phyloP scores from a whole-genome alignment of 2,329 filamentous ascomycete genomes.

The Phyllosticta capitalensis region DNA sequence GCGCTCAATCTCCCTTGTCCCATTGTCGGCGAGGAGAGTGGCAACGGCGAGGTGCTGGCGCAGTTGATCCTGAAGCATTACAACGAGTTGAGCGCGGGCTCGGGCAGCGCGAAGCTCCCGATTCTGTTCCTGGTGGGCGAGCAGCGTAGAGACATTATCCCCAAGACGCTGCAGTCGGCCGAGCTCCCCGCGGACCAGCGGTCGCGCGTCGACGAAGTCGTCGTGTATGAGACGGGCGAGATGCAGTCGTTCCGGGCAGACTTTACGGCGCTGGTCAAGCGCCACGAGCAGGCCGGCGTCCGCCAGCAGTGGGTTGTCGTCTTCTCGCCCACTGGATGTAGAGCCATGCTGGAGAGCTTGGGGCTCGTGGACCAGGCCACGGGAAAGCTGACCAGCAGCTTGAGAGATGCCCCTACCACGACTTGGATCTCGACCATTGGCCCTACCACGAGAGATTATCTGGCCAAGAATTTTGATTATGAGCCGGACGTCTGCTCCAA shows the following conservation, averaged over 20 bases:
- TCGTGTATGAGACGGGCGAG: constrained; percentile 79
- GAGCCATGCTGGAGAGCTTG: constrained; percentile 48
- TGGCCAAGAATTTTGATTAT: constrained; percentile 55
- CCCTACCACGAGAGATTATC: constrained; percentile 75
- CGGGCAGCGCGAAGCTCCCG: constrained; percentile 42
- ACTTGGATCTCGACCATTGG: constrained; percentile 80
- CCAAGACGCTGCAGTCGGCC: constrained; percentile 60
- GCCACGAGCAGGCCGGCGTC: constrained; percentile 30
- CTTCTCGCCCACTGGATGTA: constrained; percentile 54
- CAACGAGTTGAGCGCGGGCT: constrained; percentile 26
- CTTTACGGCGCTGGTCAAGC: constrained; percentile 46
- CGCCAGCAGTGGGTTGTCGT: constrained; percentile 62
- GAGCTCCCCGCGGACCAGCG: constrained; percentile 39
- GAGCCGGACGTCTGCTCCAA: constrained; percentile 72
- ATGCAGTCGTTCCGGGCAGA: constrained; percentile 67
- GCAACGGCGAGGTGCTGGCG: constrained; percentile 74
- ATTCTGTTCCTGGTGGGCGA: constrained; percentile 87
- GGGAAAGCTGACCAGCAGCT: constrained; percentile 22
- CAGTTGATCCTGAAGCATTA: constrained; percentile 74
- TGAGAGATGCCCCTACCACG: constrained; percentile 25
- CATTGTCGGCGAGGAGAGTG: constrained; percentile 71
- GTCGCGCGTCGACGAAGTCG: constrained; percentile 65
- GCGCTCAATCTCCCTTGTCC: constrained; percentile 42
- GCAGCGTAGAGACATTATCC: constrained; percentile 81
- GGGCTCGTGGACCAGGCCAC: constrained; percentile 34